phyloP scores from a whole-genome alignment of 2,329 filamentous ascomycete genomes.

The Epichloe festucae region DNA sequence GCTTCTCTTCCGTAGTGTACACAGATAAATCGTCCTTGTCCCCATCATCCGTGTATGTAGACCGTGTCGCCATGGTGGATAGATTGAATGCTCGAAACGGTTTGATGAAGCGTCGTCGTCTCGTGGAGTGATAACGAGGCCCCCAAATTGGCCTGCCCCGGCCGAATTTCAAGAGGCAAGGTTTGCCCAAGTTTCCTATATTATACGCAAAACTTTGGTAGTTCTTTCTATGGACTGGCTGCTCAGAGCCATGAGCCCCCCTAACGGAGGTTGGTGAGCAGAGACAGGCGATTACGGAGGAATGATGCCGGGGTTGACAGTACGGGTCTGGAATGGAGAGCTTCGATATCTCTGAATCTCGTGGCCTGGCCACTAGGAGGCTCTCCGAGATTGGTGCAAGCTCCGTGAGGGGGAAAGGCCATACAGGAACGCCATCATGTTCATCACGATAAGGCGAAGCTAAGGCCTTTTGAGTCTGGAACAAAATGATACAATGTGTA shows the following conservation, averaged over 20 bases:
- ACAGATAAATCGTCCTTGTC: constrained; percentile 1
- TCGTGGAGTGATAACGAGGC: neutral
- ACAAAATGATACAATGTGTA: neutral
- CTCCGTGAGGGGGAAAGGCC: no score
- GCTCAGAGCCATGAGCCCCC: neutral
- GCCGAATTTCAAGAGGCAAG: neutral
- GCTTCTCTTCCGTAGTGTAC: neutral
- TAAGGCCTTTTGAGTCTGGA: neutral
- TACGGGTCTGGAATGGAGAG: neutral
- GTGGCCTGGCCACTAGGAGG: neutral
- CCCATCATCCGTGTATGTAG: neutral
- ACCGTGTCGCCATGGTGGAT: neutral
- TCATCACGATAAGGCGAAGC: neutral
- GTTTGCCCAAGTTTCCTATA: neutral
- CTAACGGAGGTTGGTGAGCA: neutral
- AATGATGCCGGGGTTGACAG: neutral
- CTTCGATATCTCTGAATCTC: neutral
- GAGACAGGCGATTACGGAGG: neutral
- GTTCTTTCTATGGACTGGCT: neutral
- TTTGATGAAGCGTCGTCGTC: neutral
- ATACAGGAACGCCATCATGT: neutral
- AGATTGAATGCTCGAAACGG: neutral
- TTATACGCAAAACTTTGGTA: neutral
- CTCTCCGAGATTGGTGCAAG: neutral
- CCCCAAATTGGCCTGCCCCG: neutral